Base-by-base conservation (phyloP, 441 rosid genomes). In the Pelargonium australe region DNA sequence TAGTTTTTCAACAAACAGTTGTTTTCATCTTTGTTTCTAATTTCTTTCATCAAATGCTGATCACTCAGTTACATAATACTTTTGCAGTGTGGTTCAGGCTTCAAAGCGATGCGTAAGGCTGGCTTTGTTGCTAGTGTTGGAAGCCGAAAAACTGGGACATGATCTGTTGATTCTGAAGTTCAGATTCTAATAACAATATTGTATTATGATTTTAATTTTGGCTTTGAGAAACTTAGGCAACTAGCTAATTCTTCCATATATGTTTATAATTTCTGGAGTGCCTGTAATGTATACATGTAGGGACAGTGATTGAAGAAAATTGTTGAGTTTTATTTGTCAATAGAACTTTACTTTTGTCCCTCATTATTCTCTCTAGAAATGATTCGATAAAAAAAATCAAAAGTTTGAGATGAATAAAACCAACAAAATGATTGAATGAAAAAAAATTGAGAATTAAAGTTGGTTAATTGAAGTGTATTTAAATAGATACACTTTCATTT, bases 51-150 rank as follows among this genome's bases (percentile, higher is more conserved):
- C 2, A 20, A 12, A 25, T 10, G 25, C 7, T 49, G 41, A 7
- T 7, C 0, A 4, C 8, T 41, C 20, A 45, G 60, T 23, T 44
- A 20, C 11, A 47, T 53, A 13, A 14, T 69, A 7, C 61, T 47
- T 11, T 63, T 53, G 63, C 63, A 63, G 75, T 63, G 78, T 55
- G 66, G 72, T 14, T 75, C 78, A 14, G 66, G 3, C 31, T 25
- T 25, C 31, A 25, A 2, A 68, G 61, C 49, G 53, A 9, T 70
- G 43, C 20, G 68, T 67, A 70, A 53, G 23, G 68, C 74, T 17
- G 57, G 74, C 17, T 70, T 66, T 43, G 58, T 67, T 23, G 71
- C 72, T 1, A 64, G 71, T 65, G 47, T 75, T 16, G 78, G 71
- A 28, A 49, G 12, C 57, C 7, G 43, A 19, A 57, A 64, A 3